A percentile compares a stretch with the other conserved stretches of the same genome.
Evolutionary conservation across 352 stramenopile species (phyloP).

Genomic region (Phytophthora idaei): DNA sequence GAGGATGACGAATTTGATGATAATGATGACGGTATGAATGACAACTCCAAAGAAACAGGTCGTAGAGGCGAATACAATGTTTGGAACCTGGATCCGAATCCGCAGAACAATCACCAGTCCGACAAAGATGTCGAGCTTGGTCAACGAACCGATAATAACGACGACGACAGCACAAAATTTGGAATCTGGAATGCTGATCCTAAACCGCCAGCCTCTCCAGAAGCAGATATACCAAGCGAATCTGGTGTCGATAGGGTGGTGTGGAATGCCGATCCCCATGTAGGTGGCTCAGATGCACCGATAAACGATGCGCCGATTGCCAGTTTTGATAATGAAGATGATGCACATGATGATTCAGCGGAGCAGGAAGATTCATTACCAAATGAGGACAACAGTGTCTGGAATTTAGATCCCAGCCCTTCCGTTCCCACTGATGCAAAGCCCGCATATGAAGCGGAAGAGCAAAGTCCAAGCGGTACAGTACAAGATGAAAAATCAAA

Average conservation of each 20-base stretch:
- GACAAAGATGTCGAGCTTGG: background rate
- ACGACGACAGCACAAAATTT: conserved; percentile 2
- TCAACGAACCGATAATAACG: background rate
- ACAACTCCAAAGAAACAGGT: background rate
- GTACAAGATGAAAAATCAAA: conserved; percentile 7
- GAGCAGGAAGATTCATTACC: conserved; percentile 1
- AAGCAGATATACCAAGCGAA: conserved; percentile 1
- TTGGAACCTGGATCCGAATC: conserved; percentile 31
- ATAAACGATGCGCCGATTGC: background rate
- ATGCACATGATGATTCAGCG: conserved; percentile 2
- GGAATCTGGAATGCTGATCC: conserved; percentile 22
- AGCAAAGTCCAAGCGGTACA: background rate
- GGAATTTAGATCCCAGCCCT: conserved; percentile 26
- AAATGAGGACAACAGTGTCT: conserved; percentile 16
- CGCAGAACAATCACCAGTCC: background rate
- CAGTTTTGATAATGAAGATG: conserved; percentile 3
- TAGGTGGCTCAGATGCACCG: background rate
- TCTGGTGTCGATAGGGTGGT: background rate
- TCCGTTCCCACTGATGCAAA: conserved; percentile 7
- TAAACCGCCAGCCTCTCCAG: background rate
- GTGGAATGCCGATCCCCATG: conserved; percentile 28
- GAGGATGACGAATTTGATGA: conserved; percentile 47
- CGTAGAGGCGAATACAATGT: background rate
- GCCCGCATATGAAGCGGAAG: background rate
- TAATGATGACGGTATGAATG: background rate